Conservation (phyloP, 441 rosid species). For the Populus hybrid region DNA sequence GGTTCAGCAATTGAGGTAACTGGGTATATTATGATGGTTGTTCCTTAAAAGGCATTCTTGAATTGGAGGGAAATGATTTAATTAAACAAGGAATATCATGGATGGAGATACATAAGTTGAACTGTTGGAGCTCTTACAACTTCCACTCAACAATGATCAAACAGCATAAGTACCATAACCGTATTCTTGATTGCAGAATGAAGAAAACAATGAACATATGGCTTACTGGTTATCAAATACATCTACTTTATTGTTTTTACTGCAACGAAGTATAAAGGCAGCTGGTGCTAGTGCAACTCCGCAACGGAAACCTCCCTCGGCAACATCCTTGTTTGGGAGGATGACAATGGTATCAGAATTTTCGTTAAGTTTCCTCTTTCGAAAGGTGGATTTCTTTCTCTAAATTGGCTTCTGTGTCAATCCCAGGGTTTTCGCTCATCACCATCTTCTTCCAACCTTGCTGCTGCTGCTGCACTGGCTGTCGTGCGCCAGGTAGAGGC, state of each 20-base stretch:
- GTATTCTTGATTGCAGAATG: conserved; percentile 54
- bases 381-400: conserved; percentile 12
- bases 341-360: conserved; percentile 73
- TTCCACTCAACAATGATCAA: neutral
- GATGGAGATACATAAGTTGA: neutral
- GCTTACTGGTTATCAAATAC: conserved; percentile 97
- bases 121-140: neutral
- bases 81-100: neutral
- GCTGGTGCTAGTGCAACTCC: conserved; percentile 63
- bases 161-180: neutral
- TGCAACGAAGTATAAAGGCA: conserved; percentile 77
- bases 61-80: conserved; percentile 2
- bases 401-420: conserved; percentile 17
- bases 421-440: conserved; percentile 91
- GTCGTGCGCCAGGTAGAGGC: conserved; percentile 92
- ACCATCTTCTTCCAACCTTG: conserved; percentile 70
- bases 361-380: conserved; percentile 1
- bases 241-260: conserved; percentile 83
- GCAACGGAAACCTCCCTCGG: conserved; percentile 60
- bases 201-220: conserved; percentile 87
- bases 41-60: conserved; percentile 5
- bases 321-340: conserved; percentile 91
- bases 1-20: conserved; percentile 97
- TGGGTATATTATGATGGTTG: conserved; percentile 1
- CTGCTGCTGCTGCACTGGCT: conserved; percentile 66